These are phyloP conservation scores for Meyerozyma smithsonii DNA, from an alignment of 1,139 yeast species.

Conservation along the genomic window DNA sequence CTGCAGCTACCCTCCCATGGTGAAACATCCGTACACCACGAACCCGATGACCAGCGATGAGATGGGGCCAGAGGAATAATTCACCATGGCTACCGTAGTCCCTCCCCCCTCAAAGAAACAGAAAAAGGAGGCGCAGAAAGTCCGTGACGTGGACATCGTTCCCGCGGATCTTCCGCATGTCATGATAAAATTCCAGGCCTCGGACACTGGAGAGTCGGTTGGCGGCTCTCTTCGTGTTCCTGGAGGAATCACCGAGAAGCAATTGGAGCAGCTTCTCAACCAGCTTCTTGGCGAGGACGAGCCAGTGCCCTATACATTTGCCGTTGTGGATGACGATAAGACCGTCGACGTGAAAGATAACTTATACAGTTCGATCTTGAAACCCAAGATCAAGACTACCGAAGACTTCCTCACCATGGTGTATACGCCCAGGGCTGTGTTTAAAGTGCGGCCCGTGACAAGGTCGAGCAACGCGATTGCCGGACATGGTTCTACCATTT, in stretches of 20 bases:
- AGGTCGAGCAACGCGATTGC: constrained; percentile 89
- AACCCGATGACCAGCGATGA: constrained; percentile 11
- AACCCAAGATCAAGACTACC: constrained; percentile 83
- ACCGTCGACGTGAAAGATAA: constrained; percentile 73
- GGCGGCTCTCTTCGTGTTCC: constrained; percentile 92
- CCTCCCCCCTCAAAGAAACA: constrained; percentile 95
- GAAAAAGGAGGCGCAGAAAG: constrained; percentile 76
- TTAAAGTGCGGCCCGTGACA: constrained; percentile 88
- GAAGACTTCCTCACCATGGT: constrained; percentile 91
- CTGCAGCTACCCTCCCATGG: neutral
- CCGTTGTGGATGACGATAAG: constrained; percentile 44
- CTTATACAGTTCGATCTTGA: constrained; percentile 71
- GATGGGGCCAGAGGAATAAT: neutral
- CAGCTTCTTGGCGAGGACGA: constrained; percentile 72
- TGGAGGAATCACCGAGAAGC: constrained; percentile 80
- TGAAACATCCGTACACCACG: constrained; percentile 1
- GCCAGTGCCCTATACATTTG: constrained; percentile 86
- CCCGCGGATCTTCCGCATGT: constrained; percentile 87
- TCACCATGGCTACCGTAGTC: constrained; percentile 78
- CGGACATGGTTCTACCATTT: constrained; percentile 91
- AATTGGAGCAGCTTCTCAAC: constrained; percentile 81
- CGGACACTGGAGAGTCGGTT: constrained; percentile 85
- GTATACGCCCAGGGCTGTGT: constrained; percentile 92
- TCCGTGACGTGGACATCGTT: constrained; percentile 66
- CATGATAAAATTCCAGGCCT: constrained; percentile 82